A percentile compares a stretch with the other conserved stretches of the same genome.
Evolutionary conservation across 2,329 filamentous ascomycete species (phyloP).

Genomic region (Lachnellula occidentalis): DNA sequence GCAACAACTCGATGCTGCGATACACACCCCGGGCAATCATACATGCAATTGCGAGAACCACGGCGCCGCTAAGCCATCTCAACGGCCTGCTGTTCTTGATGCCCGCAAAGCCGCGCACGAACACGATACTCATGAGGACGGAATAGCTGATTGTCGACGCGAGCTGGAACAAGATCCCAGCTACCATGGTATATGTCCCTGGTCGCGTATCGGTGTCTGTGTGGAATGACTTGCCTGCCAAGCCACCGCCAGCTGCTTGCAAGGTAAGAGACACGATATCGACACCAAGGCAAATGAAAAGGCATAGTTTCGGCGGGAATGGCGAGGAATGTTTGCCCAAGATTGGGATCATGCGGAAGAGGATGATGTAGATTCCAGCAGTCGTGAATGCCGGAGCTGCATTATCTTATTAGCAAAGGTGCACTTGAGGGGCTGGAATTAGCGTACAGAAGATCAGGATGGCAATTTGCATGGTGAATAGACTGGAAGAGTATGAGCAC

Average conservation of each 20-base stretch:
- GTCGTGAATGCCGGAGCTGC: constrained; percentile 44
- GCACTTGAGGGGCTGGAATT: constrained; percentile 7
- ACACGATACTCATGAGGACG: constrained; percentile 35
- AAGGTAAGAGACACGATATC: constrained; percentile 52
- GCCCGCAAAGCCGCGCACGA: constrained; percentile 36
- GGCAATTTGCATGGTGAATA: constrained; percentile 34
- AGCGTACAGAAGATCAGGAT: constrained; percentile 42
- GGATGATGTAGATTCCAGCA: constrained; percentile 56
- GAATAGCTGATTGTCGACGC: constrained; percentile 32
- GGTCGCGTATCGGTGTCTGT: constrained; percentile 27
- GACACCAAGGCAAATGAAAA: constrained; percentile 52
- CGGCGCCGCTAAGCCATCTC: constrained; percentile 27
- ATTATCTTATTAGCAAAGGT: background rate
- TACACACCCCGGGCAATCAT: constrained; percentile 42
- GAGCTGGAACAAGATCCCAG: constrained; percentile 34
- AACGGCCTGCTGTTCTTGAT: constrained; percentile 27
- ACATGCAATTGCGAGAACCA: constrained; percentile 33
- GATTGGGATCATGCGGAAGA: constrained; percentile 51
- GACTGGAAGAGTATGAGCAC: constrained; percentile 30
- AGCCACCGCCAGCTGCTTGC: constrained; percentile 51
- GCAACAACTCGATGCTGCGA: constrained; percentile 40
- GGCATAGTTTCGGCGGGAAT: constrained; percentile 46
- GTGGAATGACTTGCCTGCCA: constrained; percentile 33
- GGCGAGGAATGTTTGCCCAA: constrained; percentile 45
- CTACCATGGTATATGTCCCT: constrained; percentile 34